Evolutionary conservation across 2,329 filamentous ascomycete species (phyloP), one percentile per base, ranked within the genome.

Genomic region (Beauveria varroae): DNA sequence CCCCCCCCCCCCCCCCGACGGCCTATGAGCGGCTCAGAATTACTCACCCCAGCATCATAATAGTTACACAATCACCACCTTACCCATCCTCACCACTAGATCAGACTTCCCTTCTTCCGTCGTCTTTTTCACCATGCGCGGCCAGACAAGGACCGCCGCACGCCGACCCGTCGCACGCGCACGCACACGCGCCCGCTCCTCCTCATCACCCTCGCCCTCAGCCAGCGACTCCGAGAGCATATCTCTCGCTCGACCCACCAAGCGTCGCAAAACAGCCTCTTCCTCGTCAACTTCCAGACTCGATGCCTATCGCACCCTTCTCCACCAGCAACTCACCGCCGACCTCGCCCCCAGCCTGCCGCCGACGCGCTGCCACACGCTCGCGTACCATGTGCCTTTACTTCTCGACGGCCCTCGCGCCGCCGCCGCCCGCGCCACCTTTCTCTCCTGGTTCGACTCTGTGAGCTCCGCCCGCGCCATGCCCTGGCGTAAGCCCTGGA

Each of bases 401-500:
- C 72, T 85, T 3, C 73, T 85, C 2, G 70, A 76, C 62, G 72
- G 68, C 41, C 26, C 68, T 2, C 68, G 74, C 20, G 75, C 71
- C 20, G 63, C 64, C 4, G 46, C 68, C 1, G 66, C 70, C 18
- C 75, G 78, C 1, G 64, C 66, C 1, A 64, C 73, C 5, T 74
- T 85, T 1, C 75, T 85, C 1, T 37, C 66, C 18, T 85, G 82
- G 82, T 85, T 83, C 65, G 79, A 82, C 64, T 63, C 72, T 5
- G 76, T 79, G 41, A 77, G 76, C 67, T 68, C 72, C 14, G 63
- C 72, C 1, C 81, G 82, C n/a, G 70, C 73, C 14, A 85, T 85
- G 82, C 82, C 82, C 2, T 85, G 82, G 82, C 80, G 85, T 34
- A 83, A 85, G 65, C 63, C 76, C 2, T 87, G 83, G 81, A 73